Conservation (phyloP, 2,329 filamentous ascomycete species). For the Akanthomyces uredinophilus region DNA sequence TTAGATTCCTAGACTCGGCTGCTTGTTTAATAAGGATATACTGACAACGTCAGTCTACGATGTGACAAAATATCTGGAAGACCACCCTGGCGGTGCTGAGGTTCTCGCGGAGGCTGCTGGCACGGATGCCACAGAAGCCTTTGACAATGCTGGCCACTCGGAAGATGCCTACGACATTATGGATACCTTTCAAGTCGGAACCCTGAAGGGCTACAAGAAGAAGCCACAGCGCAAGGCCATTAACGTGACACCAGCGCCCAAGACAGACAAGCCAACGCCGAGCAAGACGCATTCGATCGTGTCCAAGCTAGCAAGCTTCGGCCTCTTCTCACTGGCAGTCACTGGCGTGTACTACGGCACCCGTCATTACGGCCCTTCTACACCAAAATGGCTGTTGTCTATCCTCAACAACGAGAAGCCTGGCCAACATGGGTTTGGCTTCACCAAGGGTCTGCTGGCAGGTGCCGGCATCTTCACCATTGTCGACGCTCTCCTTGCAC, state of each 20-base stretch:
- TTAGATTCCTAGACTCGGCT: not conserved
- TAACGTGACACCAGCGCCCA: not conserved
- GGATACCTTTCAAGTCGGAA: slow-evolving; percentile 33
- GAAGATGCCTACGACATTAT: slow-evolving; percentile 49
- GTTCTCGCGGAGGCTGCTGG: slow-evolving; percentile 73
- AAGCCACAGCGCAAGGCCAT: slow-evolving; percentile 12
- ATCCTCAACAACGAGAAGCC: slow-evolving; percentile 12
- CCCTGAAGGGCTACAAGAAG: slow-evolving; percentile 27
- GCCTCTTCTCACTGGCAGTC: slow-evolving; percentile 20
- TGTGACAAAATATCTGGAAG: slow-evolving; percentile 50
- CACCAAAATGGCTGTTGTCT: slow-evolving; percentile 5
- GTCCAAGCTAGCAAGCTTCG: slow-evolving; percentile 17
- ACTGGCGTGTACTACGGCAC: slow-evolving; percentile 20
- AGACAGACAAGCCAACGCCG: not conserved
- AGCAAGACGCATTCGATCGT: not conserved
- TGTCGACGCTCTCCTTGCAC: slow-evolving; percentile 26
- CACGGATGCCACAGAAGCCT: slow-evolving; percentile 71
- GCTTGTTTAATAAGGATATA: too few relatives aligned
- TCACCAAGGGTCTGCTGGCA: slow-evolving; percentile 34
- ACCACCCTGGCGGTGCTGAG: slow-evolving; percentile 70
- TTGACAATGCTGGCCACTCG: slow-evolving; percentile 80
- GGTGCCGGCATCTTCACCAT: slow-evolving; percentile 30
- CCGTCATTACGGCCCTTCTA: slow-evolving; percentile 12
- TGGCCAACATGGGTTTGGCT: slow-evolving; percentile 25
- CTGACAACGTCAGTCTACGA: slow-evolving; percentile 41